Conservation (phyloP, 2,329 filamentous ascomycete species). For the Fusarium agapanthi region DNA sequence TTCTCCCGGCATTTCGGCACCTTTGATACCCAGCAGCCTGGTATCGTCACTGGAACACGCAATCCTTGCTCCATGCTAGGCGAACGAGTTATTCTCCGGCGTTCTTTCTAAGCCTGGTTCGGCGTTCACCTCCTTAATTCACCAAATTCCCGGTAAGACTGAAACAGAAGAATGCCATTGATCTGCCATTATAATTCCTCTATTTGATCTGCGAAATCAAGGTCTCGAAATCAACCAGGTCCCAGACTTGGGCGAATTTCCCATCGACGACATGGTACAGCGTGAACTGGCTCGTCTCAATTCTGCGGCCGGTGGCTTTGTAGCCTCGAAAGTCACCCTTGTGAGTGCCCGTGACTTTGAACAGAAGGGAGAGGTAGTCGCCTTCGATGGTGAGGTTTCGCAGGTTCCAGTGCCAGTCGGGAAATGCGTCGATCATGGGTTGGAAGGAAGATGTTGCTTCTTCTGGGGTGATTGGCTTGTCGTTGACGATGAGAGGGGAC, state of each 20-base stretch:
- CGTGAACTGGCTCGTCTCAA: slow-evolving; percentile 7
- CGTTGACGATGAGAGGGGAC: slow-evolving; percentile 1
- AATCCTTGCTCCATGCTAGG: neutral
- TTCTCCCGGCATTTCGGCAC: neutral
- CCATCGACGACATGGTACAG: slow-evolving; percentile 11
- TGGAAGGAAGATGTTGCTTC: neutral
- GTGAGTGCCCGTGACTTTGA: slow-evolving; percentile 2
- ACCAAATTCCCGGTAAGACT: neutral
- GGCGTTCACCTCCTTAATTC: neutral
- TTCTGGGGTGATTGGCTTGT: neutral
- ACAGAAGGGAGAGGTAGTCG: neutral
- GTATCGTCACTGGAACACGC: neutral
- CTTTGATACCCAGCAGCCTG: neutral
- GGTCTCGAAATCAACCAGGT: slow-evolving; percentile 3
- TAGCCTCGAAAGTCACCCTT: neutral
- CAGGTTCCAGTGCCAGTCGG: slow-evolving; percentile 7
- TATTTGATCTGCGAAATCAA: slow-evolving; percentile 9
- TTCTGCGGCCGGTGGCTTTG: neutral
- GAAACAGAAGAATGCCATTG: neutral
- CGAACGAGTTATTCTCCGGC: neutral
- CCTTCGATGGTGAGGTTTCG: neutral
- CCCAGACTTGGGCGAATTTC: neutral
- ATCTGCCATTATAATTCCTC: neutral
- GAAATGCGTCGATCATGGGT: slow-evolving; percentile 4
- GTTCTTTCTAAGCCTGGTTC: neutral